A percentile compares a stretch with the other conserved stretches of the same genome.
Conservation (phyloP, 108 stramenopile genomes). For the Pseudonitzschia delicatissima region DNA sequence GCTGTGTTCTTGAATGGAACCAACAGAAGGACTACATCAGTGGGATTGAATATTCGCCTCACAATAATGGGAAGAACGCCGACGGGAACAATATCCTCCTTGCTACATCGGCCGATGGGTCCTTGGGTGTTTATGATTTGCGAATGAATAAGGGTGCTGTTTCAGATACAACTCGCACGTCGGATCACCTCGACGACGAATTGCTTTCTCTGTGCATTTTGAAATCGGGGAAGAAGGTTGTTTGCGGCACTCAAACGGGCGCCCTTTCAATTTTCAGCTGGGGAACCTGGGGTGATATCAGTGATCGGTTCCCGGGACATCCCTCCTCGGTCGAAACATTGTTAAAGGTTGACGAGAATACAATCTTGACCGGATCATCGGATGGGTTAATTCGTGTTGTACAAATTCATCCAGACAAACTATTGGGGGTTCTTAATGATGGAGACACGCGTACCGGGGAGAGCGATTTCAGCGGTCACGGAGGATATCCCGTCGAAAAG, state of each 20-base stretch:
- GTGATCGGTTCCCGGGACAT: conserved; percentile 93
- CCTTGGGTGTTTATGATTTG: conserved; percentile 69
- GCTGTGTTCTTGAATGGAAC: conserved; percentile 67
- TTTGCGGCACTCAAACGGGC: conserved; percentile 89
- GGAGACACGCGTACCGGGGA: conserved; percentile 6
- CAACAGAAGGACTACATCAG: conserved; percentile 86
- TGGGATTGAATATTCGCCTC: conserved; percentile 50
- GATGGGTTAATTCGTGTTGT: conserved; percentile 94
- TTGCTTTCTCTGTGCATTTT: conserved; percentile 76
- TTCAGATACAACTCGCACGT: conserved; percentile 31
- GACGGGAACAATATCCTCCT: conserved; percentile 66
- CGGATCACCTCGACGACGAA: conserved; percentile 96
- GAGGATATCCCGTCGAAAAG: conserved; percentile 90
- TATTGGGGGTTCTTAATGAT: conserved; percentile 88
- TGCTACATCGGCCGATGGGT: conserved; percentile 74
- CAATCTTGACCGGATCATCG: conserved; percentile 90
- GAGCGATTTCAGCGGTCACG: conserved; percentile 12
- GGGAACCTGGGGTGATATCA: conserved; percentile 91
- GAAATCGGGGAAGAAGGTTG: conserved; percentile 83
- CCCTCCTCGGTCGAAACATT: conserved; percentile 87
- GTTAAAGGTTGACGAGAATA: conserved; percentile 93
- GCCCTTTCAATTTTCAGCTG: conserved; percentile 83
- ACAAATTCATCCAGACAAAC: conserved; percentile 83
- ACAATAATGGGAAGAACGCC: not conserved
- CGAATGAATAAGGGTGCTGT: conserved; percentile 36